Base-by-base conservation (phyloP, 768 basidiomycete species). In the Pisolithus sp. region DNA sequence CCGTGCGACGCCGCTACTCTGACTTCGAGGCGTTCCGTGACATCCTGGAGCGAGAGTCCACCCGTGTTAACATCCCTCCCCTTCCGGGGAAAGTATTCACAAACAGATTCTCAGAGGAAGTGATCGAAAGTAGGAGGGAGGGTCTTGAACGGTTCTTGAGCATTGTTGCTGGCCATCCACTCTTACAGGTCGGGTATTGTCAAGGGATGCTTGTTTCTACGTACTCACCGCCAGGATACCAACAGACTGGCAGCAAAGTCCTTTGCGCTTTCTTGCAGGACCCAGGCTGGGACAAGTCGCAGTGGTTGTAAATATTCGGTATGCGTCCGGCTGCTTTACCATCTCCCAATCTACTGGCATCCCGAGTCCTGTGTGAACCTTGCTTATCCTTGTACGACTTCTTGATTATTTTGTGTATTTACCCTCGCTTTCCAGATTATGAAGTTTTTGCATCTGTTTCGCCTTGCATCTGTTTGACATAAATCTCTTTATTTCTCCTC, bases 11-110 rank as follows among this genome's bases (percentile, higher is more conserved):
- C 42, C 85, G 92, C 45, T 94, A 94, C 67, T 91, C 86, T 39
- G 91, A 94, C 67, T 94, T 94, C 63, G 92, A 94, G 64, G 93
- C 95, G 1, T 99, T 99, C 77, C 85, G 93, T 46, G 95, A 99
- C 67, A 92, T 96, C 65, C 83, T 99, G 47, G 96, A 99, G 71
- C 85, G 93, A 61, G 96, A 99, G 71, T 89, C 86, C 4, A 96
- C 95, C 10, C 79, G 96, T 40, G 96, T 99, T 60, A 99, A 97
- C 71, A 98, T 99, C 63, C 95, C 96, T 1, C 83, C 92, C 17
- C 82, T 99, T 31, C 95, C 96, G 2, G 96, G 96, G 50, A 99
- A 98, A 70, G 91, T 98, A 38, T 99, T 99, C 72, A 96, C 94
- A 30, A 97, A 96, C 64, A 78, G 96, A 37, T 99, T 98, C 72